Percentiles rank a stretch among this genome's conserved stretches.
Evolutionary conservation across 2,329 filamentous ascomycete species (phyloP).

Genomic region (Penicillium crustosum): DNA sequence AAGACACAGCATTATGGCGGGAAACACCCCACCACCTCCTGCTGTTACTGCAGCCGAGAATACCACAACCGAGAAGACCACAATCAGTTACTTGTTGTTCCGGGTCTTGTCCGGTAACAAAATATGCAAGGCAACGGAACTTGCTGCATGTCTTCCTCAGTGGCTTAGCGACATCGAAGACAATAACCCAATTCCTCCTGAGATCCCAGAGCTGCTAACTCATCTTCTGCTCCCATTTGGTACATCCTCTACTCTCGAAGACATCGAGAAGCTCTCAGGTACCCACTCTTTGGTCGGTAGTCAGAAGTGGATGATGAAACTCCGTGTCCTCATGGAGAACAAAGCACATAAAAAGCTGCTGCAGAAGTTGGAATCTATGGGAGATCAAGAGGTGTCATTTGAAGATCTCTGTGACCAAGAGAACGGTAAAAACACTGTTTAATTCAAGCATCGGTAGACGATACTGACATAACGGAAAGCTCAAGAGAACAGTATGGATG

Average conservation of each 20-base stretch:
- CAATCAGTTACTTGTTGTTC: background rate
- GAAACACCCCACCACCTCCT: background rate
- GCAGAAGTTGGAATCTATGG: background rate
- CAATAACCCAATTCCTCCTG: background rate
- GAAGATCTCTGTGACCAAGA: background rate
- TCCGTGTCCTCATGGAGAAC: background rate
- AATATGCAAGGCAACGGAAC: background rate
- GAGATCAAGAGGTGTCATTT: background rate
- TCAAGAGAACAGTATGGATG: background rate
- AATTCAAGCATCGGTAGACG: background rate
- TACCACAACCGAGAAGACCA: background rate
- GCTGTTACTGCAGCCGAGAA: background rate
- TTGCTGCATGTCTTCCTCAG: background rate
- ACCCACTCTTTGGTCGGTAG: background rate
- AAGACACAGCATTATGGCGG: background rate
- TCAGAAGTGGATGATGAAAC: background rate
- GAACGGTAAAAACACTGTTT: background rate
- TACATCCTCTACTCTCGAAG: background rate
- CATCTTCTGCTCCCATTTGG: background rate
- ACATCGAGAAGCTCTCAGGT: background rate
- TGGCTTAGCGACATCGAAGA: background rate
- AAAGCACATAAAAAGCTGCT: background rate
- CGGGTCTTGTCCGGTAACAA: background rate
- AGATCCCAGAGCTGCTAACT: background rate
- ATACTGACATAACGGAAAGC: background rate